These are phyloP conservation scores for Cucurbita maxima DNA, from an alignment of 306 rosid species.

Conservation along the genomic window DNA sequence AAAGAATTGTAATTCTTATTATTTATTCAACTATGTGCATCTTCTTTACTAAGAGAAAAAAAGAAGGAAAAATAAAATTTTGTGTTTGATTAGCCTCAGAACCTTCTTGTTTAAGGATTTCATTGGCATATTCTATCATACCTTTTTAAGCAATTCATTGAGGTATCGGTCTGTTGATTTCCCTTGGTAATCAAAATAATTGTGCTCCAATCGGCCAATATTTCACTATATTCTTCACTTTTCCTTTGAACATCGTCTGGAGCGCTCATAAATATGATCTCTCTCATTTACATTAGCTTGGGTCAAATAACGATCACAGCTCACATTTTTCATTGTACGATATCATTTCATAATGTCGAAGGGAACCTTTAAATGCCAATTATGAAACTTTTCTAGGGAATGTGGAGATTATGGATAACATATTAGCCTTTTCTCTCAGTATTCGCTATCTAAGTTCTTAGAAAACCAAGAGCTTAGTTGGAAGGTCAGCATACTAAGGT, in stretches of 20 bases:
- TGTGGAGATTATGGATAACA: not conserved
- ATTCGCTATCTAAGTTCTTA: not conserved
- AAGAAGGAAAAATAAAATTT: not conserved
- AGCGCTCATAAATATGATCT: not conserved
- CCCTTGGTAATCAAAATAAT: not conserved
- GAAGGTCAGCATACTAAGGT: not conserved
- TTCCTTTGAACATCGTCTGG: not conserved
- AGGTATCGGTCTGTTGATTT: not conserved
- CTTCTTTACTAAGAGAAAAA: not conserved
- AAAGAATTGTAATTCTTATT: not conserved
- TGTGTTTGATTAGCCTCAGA: not conserved
- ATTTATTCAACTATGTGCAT: not conserved
- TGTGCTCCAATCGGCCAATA: not conserved
- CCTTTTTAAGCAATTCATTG: not conserved
- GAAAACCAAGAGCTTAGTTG: not conserved
- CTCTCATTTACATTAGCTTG: not conserved
- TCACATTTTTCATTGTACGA: not conserved
- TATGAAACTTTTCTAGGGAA: not conserved
- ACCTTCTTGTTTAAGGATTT: not conserved
- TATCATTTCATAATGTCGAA: not conserved
- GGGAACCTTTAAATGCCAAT: not conserved
- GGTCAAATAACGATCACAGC: not conserved
- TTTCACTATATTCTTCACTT: not conserved
- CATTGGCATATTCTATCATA: not conserved
- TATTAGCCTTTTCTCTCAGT: not conserved